phyloP scores from a whole-genome alignment of 2,329 filamentous ascomycete genomes.

The Aspergillus tamarii region DNA sequence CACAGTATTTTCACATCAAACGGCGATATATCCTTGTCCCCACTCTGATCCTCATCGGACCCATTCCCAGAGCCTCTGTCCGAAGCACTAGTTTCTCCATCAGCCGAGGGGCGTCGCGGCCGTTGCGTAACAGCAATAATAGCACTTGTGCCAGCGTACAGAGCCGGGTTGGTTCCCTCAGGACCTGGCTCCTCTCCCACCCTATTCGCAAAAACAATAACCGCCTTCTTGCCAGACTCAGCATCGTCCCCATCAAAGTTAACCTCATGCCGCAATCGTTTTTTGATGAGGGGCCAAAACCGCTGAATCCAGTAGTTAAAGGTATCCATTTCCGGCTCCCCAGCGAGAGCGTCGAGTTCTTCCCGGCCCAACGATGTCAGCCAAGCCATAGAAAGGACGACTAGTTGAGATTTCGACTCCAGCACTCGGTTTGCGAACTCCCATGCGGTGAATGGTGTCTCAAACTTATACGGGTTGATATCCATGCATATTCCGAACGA shows the following conservation, averaged over 20 bases:
- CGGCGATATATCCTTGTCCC: constrained; percentile 20
- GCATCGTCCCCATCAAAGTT: constrained; percentile 30
- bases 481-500: constrained; percentile 57
- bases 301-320: constrained; percentile 66
- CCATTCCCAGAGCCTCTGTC: constrained; percentile 16
- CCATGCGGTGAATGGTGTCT: constrained; percentile 60
- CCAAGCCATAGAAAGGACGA: constrained; percentile 68
- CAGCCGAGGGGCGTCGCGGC: constrained; percentile 20
- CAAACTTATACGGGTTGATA: constrained; percentile 66
- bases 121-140: constrained; percentile 45
- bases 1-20: constrained; percentile 46
- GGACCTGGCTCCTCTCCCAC: constrained; percentile 46
- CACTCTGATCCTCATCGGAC: constrained; percentile 18
- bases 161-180: constrained; percentile 42
- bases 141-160: constrained; percentile 54
- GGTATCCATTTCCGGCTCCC: constrained; percentile 60
- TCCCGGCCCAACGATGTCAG: constrained; percentile 54
- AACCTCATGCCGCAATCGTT: constrained; percentile 31
- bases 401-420: constrained; percentile 51
- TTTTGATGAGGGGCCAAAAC: constrained; percentile 55
- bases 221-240: constrained; percentile 36
- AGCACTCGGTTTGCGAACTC: constrained; percentile 64
- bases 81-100: constrained; percentile 2
- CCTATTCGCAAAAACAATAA: constrained; percentile 53
- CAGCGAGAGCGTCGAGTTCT: constrained; percentile 49